Conservation (phyloP, 1,284 basidiomycete genomes). For the Pascua guehoae region DNA sequence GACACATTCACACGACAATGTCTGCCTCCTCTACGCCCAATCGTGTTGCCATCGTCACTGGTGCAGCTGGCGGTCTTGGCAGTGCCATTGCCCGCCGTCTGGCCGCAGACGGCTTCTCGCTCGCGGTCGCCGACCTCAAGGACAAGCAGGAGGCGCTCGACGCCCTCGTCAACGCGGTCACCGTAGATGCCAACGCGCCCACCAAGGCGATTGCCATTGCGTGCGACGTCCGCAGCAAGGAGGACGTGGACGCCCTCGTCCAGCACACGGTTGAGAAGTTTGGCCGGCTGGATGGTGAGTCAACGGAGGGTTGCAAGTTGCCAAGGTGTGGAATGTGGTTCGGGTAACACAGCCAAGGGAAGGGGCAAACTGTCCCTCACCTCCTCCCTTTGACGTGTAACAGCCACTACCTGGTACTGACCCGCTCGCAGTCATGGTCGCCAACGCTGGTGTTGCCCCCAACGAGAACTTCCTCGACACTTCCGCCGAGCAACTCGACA, state of each 20-base stretch:
- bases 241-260: constrained; percentile 33
- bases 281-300: constrained; percentile 38
- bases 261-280: constrained; percentile 42
- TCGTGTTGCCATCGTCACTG: constrained; percentile 50
- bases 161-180: not conserved
- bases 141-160: constrained; percentile 30
- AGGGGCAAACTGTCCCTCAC: not conserved
- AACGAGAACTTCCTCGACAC: constrained; percentile 43
- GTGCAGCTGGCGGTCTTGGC: constrained; percentile 53
- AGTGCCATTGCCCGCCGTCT: constrained; percentile 52
- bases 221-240: constrained; percentile 41
- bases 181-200: constrained; percentile 32
- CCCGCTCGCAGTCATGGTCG: constrained; percentile 44
- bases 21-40: not conserved
- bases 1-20: too few relatives aligned
- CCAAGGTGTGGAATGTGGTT: too few relatives aligned
- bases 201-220: constrained; percentile 31
- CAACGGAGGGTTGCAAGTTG: not conserved
- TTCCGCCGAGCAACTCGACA: constrained; percentile 39
- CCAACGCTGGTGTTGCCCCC: constrained; percentile 51
- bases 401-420: not conserved
- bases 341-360: too few relatives aligned
- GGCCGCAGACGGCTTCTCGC: constrained; percentile 49
- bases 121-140: constrained; percentile 49
- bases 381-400: too few relatives aligned